phyloP scores from a whole-genome alignment of 1,139 yeast species.

The Saccharomyces hybrid region DNA sequence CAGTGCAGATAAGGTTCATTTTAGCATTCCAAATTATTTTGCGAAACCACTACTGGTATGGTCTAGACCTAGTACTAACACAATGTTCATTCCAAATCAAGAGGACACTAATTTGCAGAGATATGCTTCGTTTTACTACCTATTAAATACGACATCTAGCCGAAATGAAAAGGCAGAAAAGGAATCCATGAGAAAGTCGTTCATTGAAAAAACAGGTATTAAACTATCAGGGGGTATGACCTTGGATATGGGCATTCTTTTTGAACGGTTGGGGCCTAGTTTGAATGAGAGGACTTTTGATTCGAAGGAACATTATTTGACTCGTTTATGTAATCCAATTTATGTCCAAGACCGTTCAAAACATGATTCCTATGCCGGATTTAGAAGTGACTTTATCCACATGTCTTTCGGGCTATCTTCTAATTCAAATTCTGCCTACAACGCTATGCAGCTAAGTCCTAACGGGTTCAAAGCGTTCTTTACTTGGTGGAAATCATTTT shows the following conservation, averaged over 20 bases:
- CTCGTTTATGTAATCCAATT: conserved; percentile 57
- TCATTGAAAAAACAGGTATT: conserved; percentile 47
- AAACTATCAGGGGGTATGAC: conserved; percentile 53
- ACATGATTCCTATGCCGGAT: conserved; percentile 73
- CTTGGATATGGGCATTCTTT: conserved; percentile 50
- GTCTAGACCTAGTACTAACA: conserved; percentile 43
- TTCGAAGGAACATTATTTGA: conserved; percentile 63
- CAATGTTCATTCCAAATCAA: conserved; percentile 40
- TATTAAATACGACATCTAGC: conserved; percentile 30
- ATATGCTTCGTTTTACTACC: conserved; percentile 46
- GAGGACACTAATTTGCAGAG: conserved; percentile 37
- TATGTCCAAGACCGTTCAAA: conserved; percentile 38
- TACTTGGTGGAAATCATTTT: conserved; percentile 77
- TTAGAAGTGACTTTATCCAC: conserved; percentile 71
- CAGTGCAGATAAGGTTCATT: conserved; percentile 56
- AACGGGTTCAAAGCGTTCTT: conserved; percentile 58
- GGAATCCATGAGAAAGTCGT: conserved; percentile 18
- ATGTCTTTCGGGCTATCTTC: conserved; percentile 67
- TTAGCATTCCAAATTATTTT: conserved; percentile 63
- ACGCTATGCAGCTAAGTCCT: conserved; percentile 74
- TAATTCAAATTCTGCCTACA: conserved; percentile 39
- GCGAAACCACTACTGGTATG: conserved; percentile 53
- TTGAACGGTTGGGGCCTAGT: conserved; percentile 39
- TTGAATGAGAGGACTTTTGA: conserved; percentile 41
- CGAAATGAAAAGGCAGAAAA: conserved; percentile 18